Conservation (phyloP, 768 basidiomycete species). For the Termitomyces sp. region DNA sequence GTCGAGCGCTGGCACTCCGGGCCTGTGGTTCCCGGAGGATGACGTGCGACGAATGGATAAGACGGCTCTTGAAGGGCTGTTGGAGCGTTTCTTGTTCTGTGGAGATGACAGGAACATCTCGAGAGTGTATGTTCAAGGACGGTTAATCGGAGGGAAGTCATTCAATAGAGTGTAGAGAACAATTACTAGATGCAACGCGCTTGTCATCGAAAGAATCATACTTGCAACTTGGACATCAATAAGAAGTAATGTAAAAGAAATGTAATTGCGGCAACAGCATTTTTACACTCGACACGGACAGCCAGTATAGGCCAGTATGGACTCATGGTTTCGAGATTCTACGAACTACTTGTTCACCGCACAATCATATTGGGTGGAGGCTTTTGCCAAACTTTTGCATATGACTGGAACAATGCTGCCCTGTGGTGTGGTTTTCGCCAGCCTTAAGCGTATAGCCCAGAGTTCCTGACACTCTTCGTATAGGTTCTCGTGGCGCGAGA, state of each 20-base stretch:
- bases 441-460: no score
- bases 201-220: background rate
- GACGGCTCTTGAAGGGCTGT: constrained; percentile 29
- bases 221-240: no score
- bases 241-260: background rate
- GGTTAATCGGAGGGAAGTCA: constrained; percentile 65
- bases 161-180: constrained; percentile 6
- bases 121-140: constrained; percentile 81
- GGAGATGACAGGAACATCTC: constrained; percentile 84
- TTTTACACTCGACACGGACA: no score
- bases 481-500: no score
- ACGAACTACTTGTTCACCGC: no score
- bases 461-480: constrained; percentile 24
- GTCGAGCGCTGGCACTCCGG: constrained; percentile 47
- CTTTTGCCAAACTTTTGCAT: no score
- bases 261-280: no score
- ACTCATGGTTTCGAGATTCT: no score
- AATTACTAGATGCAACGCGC: background rate
- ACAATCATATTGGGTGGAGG: no score
- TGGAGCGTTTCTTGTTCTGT: constrained; percentile 84
- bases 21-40: constrained; percentile 46
- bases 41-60: constrained; percentile 25
- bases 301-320: no score
- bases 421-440: no score
- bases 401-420: no score